Evolutionary conservation across 305 asterid species (phyloP).

Genomic region (Fraxinus floribunda): DNA sequence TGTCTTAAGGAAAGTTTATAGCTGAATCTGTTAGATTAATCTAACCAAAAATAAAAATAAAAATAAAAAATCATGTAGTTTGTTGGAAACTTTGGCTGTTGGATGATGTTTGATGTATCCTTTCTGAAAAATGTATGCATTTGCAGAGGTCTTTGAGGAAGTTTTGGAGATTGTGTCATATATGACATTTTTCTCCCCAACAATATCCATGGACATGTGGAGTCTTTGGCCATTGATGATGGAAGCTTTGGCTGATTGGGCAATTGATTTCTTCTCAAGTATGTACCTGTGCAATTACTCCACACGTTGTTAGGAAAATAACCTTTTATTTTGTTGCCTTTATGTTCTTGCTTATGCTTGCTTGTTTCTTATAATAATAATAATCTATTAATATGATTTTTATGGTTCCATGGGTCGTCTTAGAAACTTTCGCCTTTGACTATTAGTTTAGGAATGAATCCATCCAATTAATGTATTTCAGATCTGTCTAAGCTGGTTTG

Average conservation of each 20-base stretch:
- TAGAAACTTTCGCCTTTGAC: background rate
- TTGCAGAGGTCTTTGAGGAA: conserved; percentile 98
- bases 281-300: conserved; percentile 28
- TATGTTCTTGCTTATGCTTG: background rate
- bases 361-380: background rate
- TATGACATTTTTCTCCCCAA: conserved; percentile 95
- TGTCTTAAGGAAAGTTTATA: background rate
- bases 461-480: background rate
- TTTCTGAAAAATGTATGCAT: conserved; percentile 18
- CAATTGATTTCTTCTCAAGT: conserved; percentile 96
- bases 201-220: conserved; percentile 97
- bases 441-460: background rate
- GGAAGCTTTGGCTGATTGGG: conserved; percentile 96
- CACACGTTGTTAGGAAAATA: background rate
- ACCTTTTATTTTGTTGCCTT: background rate
- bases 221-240: conserved; percentile 97
- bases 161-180: conserved; percentile 96
- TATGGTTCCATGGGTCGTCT: conserved; percentile 7
- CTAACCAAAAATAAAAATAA: background rate
- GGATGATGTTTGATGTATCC: background rate
- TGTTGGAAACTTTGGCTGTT: background rate
- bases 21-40: conserved; percentile 6
- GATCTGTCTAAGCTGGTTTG: background rate
- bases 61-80: background rate
- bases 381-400: background rate